Evolutionary conservation across 805 yeast species (phyloP), one percentile per base, ranked within the genome.

Genomic region (Metschnikowia drakensbergensis): DNA sequence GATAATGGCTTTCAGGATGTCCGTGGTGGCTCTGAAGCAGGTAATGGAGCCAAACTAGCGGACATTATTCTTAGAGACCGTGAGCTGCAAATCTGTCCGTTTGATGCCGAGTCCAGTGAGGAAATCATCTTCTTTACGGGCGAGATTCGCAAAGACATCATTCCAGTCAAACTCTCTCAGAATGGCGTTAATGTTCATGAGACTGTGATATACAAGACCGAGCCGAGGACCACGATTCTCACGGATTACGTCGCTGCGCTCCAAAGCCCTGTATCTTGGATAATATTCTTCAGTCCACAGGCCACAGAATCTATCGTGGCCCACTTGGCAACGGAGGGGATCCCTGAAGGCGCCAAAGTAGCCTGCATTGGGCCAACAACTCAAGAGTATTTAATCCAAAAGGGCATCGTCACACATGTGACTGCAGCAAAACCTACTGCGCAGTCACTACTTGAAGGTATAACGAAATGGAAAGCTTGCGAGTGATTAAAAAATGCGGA

Each of bases 331-430:
- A n/a, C 23, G 6, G 30, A 34, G 6, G 42, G 42, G 2, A 28
- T 39, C 11, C 58, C 56, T 2, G 36, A 49, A 3, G 48, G 55
- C 1, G 64, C 72, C 38, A 75, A 72, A 42, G 68, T 89, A 11
- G 97, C 96, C 0, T 82, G 91, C 3, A 92, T 92, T 49, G 98
- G 98, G 0, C 97, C 97, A 2, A 92, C 97, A 0, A 92, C 98
- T 0, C 81, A 85, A 47, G 74, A 70, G 35, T 89, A 79, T 58
- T 66, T 91, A 37, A 34, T 63, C 4, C 63, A 71, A 1, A 72
- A 78, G 17, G 83, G 81, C 0, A 62, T 92, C 3, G 54, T 39
- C 0, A 88, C 91, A 1, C 67, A 78, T 35, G 78, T 86, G 0
- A 86, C 85, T 3, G 83, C 96, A 3, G 65, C 67, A 4, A 82